Conservation (phyloP, 2,329 filamentous ascomycete species). For the Trichoderma simmonsii region DNA sequence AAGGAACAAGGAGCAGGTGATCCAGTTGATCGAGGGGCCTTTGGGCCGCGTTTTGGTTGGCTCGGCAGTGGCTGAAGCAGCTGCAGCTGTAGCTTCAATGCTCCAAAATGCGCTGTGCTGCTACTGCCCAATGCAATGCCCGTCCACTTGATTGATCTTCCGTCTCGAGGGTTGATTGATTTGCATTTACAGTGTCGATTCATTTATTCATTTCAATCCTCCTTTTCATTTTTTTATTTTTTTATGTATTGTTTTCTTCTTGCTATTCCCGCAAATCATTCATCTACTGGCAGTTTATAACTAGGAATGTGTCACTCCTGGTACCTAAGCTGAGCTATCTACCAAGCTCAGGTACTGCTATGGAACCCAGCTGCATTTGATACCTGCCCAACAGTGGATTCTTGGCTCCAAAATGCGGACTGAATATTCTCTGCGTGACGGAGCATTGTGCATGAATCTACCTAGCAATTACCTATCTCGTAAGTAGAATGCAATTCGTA, state of each 20-base stretch:
- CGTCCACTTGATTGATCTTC: no score
- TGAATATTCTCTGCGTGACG: neutral
- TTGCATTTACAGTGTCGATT: neutral
- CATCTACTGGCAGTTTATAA: neutral
- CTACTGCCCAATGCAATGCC: neutral
- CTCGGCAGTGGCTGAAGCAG: constrained; percentile 1
- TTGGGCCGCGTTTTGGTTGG: neutral
- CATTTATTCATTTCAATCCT: neutral
- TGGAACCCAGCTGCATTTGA: neutral
- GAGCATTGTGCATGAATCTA: neutral
- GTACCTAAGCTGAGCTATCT: neutral
- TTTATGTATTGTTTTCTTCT: neutral
- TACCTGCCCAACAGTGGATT: constrained; percentile 5
- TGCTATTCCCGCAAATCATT: neutral
- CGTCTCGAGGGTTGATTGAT: neutral
- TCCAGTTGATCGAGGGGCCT: constrained; percentile 6
- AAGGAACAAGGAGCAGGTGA: constrained; percentile 17
- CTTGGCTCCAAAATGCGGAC: neutral
- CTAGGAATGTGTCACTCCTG: neutral
- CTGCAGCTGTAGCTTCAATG: neutral
- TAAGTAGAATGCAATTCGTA: neutral
- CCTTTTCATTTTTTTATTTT: neutral
- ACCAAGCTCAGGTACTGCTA: neutral
- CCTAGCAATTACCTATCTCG: neutral
- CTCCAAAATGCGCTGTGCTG: neutral